Evolutionary conservation across 192 early-diverging fungal species (phyloP).

Genomic region (Chytriomyces confervae): DNA sequence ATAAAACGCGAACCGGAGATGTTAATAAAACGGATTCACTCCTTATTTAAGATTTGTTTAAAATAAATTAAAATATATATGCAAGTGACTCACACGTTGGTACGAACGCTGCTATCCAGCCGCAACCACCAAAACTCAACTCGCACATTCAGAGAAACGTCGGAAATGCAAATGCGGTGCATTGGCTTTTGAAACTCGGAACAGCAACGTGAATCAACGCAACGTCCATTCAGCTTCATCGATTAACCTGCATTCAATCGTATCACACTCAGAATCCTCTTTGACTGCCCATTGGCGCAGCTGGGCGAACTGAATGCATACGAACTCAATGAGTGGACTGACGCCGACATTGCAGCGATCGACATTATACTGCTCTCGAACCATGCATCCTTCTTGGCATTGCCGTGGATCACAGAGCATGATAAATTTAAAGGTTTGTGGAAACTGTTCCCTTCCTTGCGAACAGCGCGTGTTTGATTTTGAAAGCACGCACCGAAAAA

Average conservation of each 20-base stretch:
- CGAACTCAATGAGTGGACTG: not conserved
- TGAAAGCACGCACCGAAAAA: not conserved
- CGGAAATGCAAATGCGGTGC: too few species aligned
- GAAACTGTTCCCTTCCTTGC: not conserved
- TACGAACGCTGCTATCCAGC: too few species aligned
- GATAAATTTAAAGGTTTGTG: slow-evolving; percentile 21
- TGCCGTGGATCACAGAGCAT: slow-evolving; percentile 18
- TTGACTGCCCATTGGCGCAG: slow-evolving; percentile 18
- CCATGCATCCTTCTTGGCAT: slow-evolving; percentile 4
- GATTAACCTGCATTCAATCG: not conserved
- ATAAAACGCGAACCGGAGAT: not conserved
- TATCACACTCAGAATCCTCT: slow-evolving; percentile 32
- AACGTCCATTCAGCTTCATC: too few species aligned
- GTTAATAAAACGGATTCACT: too few species aligned
- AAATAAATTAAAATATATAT: too few species aligned
- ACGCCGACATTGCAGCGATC: not conserved
- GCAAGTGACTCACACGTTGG: too few species aligned
- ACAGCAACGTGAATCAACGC: too few species aligned
- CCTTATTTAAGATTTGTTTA: too few species aligned
- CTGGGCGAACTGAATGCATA: too few species aligned
- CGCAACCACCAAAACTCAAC: too few species aligned
- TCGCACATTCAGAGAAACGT: too few species aligned
- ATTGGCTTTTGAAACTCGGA: too few species aligned
- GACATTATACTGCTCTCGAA: slow-evolving; percentile 16
- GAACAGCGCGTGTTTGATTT: not conserved